Conservation (phyloP, 257 asterid genomes). For the Jasminum sambac region DNA sequence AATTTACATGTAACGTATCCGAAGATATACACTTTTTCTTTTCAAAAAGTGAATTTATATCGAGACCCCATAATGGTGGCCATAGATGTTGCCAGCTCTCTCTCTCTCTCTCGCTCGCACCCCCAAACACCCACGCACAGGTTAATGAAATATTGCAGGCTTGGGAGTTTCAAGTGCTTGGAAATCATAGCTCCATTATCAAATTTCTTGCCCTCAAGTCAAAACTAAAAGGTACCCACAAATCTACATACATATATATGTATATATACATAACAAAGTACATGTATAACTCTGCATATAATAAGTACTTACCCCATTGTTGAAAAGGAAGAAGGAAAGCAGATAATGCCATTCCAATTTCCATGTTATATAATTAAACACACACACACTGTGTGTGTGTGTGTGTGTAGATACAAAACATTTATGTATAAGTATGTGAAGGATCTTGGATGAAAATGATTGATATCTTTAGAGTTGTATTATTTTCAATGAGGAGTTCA, state of each 20-base stretch:
- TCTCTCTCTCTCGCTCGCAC: background rate
- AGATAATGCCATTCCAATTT: background rate
- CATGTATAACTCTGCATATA: background rate
- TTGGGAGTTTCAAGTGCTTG: slow-evolving; percentile 1
- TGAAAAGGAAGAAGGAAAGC: background rate
- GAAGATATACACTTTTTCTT: slow-evolving; percentile 38
- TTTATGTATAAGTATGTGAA: background rate
- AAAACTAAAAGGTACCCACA: slow-evolving; percentile 12
- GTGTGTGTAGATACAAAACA: too few species aligned
- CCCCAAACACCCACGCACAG: background rate
- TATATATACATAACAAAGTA: too few species aligned
- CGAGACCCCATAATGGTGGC: slow-evolving; percentile 5
- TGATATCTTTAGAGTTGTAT: slow-evolving; percentile 30
- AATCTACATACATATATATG: background rate
- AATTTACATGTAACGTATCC: too few species aligned
- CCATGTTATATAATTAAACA: background rate
- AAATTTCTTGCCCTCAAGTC: slow-evolving; percentile 13
- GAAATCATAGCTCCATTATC: slow-evolving; percentile 16
- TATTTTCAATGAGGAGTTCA: slow-evolving; percentile 31
- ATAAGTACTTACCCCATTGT: background rate
- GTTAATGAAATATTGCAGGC: slow-evolving; percentile 12
- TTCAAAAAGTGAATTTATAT: slow-evolving; percentile 33
- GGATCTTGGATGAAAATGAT: slow-evolving; percentile 44
- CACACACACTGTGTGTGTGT: background rate
- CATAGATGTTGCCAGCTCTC: slow-evolving; percentile 31